Evolutionary conservation across 2,329 filamentous ascomycete genomes (phyloP), one percentile per base, ranked within the genome.

Genomic region (Diaporthe sp.): DNA sequence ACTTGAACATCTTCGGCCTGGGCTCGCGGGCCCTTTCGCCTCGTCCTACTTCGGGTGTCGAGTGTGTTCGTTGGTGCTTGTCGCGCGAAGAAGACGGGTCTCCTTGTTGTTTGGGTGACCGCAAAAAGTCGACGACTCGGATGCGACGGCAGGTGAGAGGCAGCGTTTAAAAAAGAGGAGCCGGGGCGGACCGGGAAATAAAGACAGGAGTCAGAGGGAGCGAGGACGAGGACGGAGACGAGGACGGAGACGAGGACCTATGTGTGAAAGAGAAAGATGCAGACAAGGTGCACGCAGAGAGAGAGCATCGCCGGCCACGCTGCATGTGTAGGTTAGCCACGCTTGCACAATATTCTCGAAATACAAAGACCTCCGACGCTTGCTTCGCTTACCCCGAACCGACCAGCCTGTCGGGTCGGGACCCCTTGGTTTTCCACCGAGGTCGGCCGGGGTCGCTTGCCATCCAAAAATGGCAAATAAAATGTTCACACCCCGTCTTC

Each of bases 1-100:
- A 85, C 71, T 84, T 84, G 77, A 88, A 79, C 75, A 77, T 77
- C 13, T 70, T 63, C 53, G 44, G 20, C n/a, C 51, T 31, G 22
- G 22, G 42, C 55, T 63, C 31, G 13, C 31, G 34, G 2, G 20
- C 65, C 28, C 65, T 17, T 49, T 70, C 49, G 47, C 22, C 63
- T 39, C 63, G 63, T 51, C 25, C 4, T 31, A 13, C 4, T n/a
- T 25, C 12, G 44, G 20, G 13, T 51, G 44, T 37, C 63, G 44
- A 37, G 44, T 9, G 10, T 10, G 25, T 51, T 34, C 4, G 47
- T 53, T 25, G 22, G 7, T 39, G 31, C n/a, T 20, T 39, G 5
- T n/a, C 25, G 22, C 28, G 47, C 22, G 20, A 31, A 39, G 6
- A 39, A 34, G 63, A 20, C 22, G 31, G n/a, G 31, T 22, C 28